Conservation (phyloP, 192 early-diverging fungal species). For the Mortierella claussenii region DNA sequence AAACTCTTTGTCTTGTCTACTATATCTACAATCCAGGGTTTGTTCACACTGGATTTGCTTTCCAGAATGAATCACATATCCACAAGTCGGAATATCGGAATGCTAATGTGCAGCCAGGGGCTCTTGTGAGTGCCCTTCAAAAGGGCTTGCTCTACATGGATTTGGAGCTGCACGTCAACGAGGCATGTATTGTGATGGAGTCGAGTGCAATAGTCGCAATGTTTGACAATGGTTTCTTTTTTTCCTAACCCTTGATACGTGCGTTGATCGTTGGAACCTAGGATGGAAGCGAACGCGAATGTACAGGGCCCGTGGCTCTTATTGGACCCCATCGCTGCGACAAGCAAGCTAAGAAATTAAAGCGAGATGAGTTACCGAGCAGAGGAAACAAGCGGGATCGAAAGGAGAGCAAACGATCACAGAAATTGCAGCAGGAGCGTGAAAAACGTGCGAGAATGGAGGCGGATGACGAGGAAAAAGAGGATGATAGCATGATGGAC, state of each 20-base stretch:
- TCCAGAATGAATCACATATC: conserved; percentile 87
- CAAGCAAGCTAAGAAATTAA: conserved; percentile 54
- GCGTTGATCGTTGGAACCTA: conserved; percentile 10
- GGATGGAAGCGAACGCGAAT: conserved; percentile 84
- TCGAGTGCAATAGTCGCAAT: no score
- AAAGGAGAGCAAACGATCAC: conserved; percentile 49
- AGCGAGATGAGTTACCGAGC: conserved; percentile 38
- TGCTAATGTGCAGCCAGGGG: conserved; percentile 81
- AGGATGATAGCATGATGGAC: conserved; percentile 50
- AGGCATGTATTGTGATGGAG: no score
- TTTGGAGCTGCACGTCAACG: conserved; percentile 87
- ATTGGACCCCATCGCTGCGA: conserved; percentile 75
- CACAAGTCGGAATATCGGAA: conserved; percentile 66
- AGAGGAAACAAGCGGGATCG: conserved; percentile 58
- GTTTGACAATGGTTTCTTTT: no score
- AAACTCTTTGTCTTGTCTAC: no score
- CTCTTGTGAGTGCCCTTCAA: conserved; percentile 86
- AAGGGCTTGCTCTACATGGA: conserved; percentile 94
- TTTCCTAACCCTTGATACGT: neutral
- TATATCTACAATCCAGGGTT: conserved; percentile 68
- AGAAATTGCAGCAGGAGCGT: conserved; percentile 44
- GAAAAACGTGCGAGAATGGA: conserved; percentile 61
- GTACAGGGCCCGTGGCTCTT: conserved; percentile 75
- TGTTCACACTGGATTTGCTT: conserved; percentile 84
- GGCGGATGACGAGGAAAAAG: conserved; percentile 19